A percentile compares a stretch with the other conserved stretches of the same genome.
These are phyloP conservation scores for Alternaria gaisen DNA, from an alignment of 2,329 filamentous ascomycete genomes.

Conservation along the genomic window DNA sequence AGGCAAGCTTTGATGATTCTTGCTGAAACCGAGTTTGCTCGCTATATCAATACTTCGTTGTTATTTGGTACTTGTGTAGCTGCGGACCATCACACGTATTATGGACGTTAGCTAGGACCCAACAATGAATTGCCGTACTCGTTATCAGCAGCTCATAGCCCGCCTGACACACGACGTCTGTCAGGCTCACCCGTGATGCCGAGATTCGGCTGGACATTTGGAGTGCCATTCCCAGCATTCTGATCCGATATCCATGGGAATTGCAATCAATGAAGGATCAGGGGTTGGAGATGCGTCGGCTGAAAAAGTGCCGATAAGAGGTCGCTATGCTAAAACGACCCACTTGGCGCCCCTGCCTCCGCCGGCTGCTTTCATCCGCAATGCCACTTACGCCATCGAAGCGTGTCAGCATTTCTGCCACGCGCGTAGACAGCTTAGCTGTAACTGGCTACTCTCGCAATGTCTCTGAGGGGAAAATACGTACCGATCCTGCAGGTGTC, in stretches of 20 bases:
- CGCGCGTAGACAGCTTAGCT: not conserved
- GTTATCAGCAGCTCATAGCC: conserved; percentile 8
- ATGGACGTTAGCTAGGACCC: conserved; percentile 1
- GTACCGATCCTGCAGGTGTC: conserved; percentile 2
- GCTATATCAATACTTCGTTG: not conserved
- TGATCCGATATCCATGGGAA: not conserved
- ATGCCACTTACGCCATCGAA: conserved; percentile 9
- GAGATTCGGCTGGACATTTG: conserved; percentile 5
- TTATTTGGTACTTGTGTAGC: not conserved
- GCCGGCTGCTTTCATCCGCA: conserved; percentile 1
- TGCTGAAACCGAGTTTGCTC: not conserved
- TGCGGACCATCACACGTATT: not conserved
- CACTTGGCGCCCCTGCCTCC: not conserved
- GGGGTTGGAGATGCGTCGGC: conserved; percentile 6
- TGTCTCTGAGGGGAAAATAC: not conserved
- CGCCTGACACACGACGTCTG: not conserved
- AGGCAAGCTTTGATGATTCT: not conserved
- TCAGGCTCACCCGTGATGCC: conserved; percentile 5
- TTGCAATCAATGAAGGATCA: not conserved
- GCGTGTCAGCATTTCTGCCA: conserved; percentile 1
- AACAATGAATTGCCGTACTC: not conserved
- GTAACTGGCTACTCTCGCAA: not conserved
- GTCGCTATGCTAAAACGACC: not conserved
- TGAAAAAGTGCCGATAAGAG: conserved; percentile 10
- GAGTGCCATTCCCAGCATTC: not conserved